Evolutionary conservation across 257 asterid genomes (phyloP), one percentile per base, ranked within the genome.

Genomic region (Verbena officinalis): DNA sequence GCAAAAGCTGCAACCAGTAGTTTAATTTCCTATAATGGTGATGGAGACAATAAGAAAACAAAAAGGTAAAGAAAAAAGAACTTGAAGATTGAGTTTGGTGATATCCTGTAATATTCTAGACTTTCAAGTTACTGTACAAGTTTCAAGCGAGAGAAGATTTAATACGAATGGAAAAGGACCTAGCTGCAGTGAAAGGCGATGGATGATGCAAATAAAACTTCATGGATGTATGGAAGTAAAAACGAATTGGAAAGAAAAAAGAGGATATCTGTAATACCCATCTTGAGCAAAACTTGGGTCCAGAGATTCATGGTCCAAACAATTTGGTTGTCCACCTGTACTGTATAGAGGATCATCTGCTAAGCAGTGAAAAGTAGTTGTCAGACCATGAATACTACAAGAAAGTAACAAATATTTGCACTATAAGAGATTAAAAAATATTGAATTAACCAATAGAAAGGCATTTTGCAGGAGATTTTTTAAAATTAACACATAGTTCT

Each of bases 281-380:
- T 92, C 98, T 74, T 85, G 72, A 75, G 90, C 91, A 78, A 80
- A 82, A 74, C 72, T 68, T 81, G 81, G 87, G 67, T 79, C 83
- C 16, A 54, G n/a, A 31, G 79, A n/a, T n/a, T n/a, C n/a, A n/a
- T n/a, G n/a, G n/a, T n/a, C n/a, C n/a, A n/a, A n/a, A n/a, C 69
- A 68, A 77, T 72, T 75, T 19, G 99, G 96, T 49, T 74, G 87
- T 60, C 99, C 99, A 62, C 84, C 92, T 58, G 76, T 70, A 76
- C 73, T 65, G 73, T 93, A 93, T 55, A 93, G 97, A 63, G 99
- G 96, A 74, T 93, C 99, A 62, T 90, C 99, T 90, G 84, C 79
- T 44, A 66, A 76, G 71, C 50, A 73, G 15, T 6, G 36, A 58
- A 54, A 38, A 53, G 40, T 40, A 62, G 62, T 54, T 62, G 57